Evolutionary conservation across 1,284 basidiomycete genomes (phyloP), one percentile per base, ranked within the genome.

Genomic region (Fomes fomentarius): DNA sequence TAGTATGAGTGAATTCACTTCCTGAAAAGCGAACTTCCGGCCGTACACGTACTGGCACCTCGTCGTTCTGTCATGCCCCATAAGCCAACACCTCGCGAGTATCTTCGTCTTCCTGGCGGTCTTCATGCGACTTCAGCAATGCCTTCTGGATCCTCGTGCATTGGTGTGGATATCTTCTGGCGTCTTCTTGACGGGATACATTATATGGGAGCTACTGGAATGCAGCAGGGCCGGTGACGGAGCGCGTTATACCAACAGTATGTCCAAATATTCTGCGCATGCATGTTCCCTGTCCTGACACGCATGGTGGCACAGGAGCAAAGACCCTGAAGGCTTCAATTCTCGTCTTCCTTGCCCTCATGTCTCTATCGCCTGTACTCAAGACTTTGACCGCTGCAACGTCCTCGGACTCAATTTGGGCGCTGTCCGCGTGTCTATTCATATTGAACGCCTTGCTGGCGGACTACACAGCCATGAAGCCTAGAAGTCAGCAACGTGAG

Each of bases 321-420:
- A 89, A 89, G 67, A 74, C 80, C 2, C 68, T 87, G 61, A 89
- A 87, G 70, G 90, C 82, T 2, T 87, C 93, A 7, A 81, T 96
- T 41, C 79, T 98, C 47, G 89, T 96, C 52, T 91, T 95, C 63
- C 80, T 98, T 6, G 84, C 93, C 3, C 80, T 99, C 51, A 84
- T 96, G 72, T 88, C 95, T 5, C 79, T 98, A 39, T 90, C 95
- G 0, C 97, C 97, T 1, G 91, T 98, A 4, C 76, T 99, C 52
- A 84, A 91, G 60, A 98, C 96, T 1, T 75, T 99, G 62, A 97
- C 94, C 11, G 92, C 93, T 37, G 93, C 96, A 8, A 98, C 96
- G 0, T 98, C 96, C 17, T 91, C 89, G 12, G 97, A 99, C 70
- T 95, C 94, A 24, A 97, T 98, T 62, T 98, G 95, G 94, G 96